These are phyloP conservation scores for Ophiostoma perfectum DNA, from an alignment of 2,329 filamentous ascomycete genomes.

Conservation along the genomic window DNA sequence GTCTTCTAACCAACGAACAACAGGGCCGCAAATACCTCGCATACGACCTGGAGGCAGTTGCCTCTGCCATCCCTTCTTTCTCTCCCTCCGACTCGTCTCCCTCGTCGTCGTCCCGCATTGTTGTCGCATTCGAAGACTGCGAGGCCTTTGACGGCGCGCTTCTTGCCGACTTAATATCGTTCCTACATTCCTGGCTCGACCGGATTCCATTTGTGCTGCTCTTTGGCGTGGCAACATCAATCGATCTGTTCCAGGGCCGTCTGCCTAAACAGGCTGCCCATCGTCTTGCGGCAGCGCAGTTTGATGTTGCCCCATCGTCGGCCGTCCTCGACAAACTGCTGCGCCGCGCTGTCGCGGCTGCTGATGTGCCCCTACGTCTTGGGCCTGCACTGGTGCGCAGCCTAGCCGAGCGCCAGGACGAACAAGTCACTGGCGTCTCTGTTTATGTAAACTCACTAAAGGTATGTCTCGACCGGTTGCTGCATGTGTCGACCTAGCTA, in stretches of 20 bases:
- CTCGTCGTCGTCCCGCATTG: slow-evolving; percentile 51
- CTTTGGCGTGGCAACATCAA: slow-evolving; percentile 75
- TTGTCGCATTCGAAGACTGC: slow-evolving; percentile 73
- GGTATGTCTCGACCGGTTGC: too few species aligned
- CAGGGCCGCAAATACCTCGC: slow-evolving; percentile 62
- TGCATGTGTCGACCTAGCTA: too few species aligned
- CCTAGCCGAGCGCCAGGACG: slow-evolving; percentile 65
- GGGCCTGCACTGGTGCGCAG: slow-evolving; percentile 58
- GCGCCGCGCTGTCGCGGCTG: slow-evolving; percentile 55
- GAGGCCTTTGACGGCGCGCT: slow-evolving; percentile 71
- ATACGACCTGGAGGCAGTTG: slow-evolving; percentile 70
- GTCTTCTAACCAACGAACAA: background rate
- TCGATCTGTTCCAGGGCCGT: slow-evolving; percentile 71
- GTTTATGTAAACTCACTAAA: slow-evolving; percentile 65
- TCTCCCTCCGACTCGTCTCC: background rate
- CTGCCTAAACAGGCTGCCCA: slow-evolving; percentile 64
- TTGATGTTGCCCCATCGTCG: slow-evolving; percentile 69
- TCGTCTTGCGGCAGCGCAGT: slow-evolving; percentile 63
- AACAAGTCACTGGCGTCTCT: slow-evolving; percentile 71
- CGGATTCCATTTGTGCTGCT: slow-evolving; percentile 72
- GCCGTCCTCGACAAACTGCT: slow-evolving; percentile 70
- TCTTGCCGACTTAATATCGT: slow-evolving; percentile 63
- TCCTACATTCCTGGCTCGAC: slow-evolving; percentile 66
- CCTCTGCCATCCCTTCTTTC: slow-evolving; percentile 45
- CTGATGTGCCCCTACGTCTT: slow-evolving; percentile 53